These are phyloP conservation scores for Sicyos edulis DNA, from an alignment of 306 rosid species.

Conservation along the genomic window DNA sequence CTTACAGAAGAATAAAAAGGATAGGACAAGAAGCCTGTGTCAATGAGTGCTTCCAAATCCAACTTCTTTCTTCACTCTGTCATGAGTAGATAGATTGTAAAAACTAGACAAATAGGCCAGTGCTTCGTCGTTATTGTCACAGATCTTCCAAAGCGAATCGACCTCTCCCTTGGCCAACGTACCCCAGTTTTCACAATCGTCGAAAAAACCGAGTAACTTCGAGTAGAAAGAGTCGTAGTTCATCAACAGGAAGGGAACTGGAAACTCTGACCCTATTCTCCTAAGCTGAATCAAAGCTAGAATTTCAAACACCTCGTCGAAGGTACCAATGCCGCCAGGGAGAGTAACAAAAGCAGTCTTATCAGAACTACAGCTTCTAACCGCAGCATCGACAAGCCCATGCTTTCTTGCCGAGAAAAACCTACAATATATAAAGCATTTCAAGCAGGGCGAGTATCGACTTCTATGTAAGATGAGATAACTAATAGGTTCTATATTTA, in stretches of 20 bases:
- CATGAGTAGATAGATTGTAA: slow-evolving; percentile 38
- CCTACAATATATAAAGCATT: slow-evolving; percentile 38
- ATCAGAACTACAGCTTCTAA: slow-evolving; percentile 48
- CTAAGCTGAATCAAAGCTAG: slow-evolving; percentile 68
- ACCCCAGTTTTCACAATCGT: slow-evolving; percentile 66
- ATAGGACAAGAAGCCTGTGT: background rate
- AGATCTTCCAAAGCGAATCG: slow-evolving; percentile 72
- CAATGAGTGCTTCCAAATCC: slow-evolving; percentile 6
- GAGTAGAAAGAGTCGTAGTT: slow-evolving; percentile 77
- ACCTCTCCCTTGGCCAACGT: slow-evolving; percentile 74
- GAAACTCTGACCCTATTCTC: slow-evolving; percentile 71
- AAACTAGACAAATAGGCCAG: slow-evolving; percentile 60
- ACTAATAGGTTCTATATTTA: background rate
- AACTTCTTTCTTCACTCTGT: slow-evolving; percentile 14
- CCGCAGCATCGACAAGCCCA: slow-evolving; percentile 83
- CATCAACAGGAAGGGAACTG: slow-evolving; percentile 75
- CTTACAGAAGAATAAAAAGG: background rate
- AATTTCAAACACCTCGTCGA: slow-evolving; percentile 82
- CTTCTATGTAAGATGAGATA: background rate
- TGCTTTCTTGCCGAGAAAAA: slow-evolving; percentile 98
- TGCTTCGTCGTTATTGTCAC: slow-evolving; percentile 67
- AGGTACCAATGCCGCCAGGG: slow-evolving; percentile 93
- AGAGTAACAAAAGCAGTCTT: slow-evolving; percentile 74
- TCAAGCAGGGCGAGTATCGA: background rate
- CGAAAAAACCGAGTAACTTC: slow-evolving; percentile 62